Evolutionary conservation across 2,329 filamentous ascomycete genomes (phyloP).

Genomic region (Eutypa lata): DNA sequence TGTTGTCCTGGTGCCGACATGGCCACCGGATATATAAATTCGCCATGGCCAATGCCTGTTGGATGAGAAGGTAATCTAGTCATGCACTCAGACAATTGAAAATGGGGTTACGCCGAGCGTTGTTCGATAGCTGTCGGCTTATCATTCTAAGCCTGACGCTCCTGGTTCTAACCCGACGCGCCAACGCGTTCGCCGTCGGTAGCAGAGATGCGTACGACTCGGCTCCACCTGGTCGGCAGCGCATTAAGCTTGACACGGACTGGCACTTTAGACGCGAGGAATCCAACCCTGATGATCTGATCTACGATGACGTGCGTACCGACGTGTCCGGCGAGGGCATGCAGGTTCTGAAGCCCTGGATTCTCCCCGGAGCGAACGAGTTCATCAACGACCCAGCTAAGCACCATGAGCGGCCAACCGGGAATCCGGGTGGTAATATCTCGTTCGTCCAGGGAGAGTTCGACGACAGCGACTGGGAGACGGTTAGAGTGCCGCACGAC

Average conservation of each 20-base stretch:
- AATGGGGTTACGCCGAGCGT: no score
- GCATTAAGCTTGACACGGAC: constrained; percentile 31
- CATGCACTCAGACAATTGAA: no score
- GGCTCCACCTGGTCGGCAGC: constrained; percentile 9
- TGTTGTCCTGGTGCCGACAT: no score
- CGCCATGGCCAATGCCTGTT: no score
- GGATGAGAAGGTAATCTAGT: no score
- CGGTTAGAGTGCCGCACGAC: constrained; percentile 43
- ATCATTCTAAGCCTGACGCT: no score
- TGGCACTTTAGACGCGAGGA: constrained; percentile 37
- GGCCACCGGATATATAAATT: no score
- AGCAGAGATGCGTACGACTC: background rate
- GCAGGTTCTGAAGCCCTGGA: constrained; percentile 35
- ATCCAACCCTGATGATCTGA: constrained; percentile 33
- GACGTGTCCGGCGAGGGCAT: constrained; percentile 14
- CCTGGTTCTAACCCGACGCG: background rate
- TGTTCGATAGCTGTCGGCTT: no score
- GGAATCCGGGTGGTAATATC: constrained; percentile 25
- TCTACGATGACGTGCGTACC: constrained; percentile 18
- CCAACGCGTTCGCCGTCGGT: background rate
- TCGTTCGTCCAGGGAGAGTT: constrained; percentile 30
- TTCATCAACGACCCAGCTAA: constrained; percentile 31
- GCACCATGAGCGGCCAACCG: constrained; percentile 29
- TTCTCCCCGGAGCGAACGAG: constrained; percentile 38
- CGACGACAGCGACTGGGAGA: constrained; percentile 40